Base-by-base conservation (phyloP, 2,329 filamentous ascomycete genomes). In the Emergomyces pasteurianus region DNA sequence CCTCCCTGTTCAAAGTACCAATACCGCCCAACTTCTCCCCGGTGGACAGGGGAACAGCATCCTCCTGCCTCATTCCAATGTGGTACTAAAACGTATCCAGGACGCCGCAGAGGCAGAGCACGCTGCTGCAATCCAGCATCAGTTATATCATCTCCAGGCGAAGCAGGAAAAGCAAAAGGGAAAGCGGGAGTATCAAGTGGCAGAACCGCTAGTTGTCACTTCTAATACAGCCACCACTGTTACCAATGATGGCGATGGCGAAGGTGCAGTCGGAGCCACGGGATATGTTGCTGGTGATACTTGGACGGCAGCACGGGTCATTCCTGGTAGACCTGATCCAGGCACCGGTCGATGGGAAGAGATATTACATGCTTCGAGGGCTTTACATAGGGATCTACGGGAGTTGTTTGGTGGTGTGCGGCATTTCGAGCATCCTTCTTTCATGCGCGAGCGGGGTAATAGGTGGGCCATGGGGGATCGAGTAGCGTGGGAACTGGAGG, bases 381-480 rank as follows among this genome's bases (percentile, higher is more conserved):
- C 46, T 1, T 61, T 62, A n/a, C 61, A 60, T 56, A 50, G 10
- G 21, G 55, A 60, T 42, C n/a, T 62, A 14, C 40, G 38, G 7
- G 56, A 31, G 10, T 23, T 31, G 16, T 43, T 23, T 31, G 18
- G 38, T 31, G 16, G 26, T 16, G 53, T n/a, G 12, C 16, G 16
- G 16, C 7, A 18, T 21, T 34, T 53, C 12, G 58, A 52, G 16
- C 26, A 31, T 9, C 61, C 53, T 2, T 3, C 52, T 10, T 62
- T 62, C 36, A 58, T 62, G 18, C 50, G 40, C 7, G n/a, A 26
- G 34, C 38, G 61, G 46, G 14, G 40, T 18, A 54, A 62, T 60
- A 43, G 54, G 21, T 62, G 61, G 61, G 61, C 61, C 14, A 60
- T 40, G 47, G 61, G 58, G 28, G 61, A 62, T 38, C 53, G 58